Evolutionary conservation across 169 alveolate genomes (phyloP).

Genomic region (Cryptosporidium sp.): DNA sequence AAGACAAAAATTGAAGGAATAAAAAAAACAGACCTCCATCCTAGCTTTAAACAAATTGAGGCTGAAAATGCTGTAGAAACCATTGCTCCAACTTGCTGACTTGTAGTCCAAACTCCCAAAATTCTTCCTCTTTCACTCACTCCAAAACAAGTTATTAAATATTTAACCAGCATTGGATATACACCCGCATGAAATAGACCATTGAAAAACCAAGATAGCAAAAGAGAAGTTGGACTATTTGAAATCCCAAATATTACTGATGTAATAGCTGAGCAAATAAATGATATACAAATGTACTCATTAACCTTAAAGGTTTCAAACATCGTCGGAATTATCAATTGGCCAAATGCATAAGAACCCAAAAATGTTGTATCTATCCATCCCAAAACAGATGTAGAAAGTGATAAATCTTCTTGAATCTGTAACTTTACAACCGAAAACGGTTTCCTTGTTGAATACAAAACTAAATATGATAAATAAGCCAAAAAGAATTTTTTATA

Average conservation of each 20-base stretch:
- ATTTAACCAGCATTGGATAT: slow-evolving; percentile 78
- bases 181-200: slow-evolving; percentile 80
- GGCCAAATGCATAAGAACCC: slow-evolving; percentile 80
- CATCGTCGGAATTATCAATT: slow-evolving; percentile 76
- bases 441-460: slow-evolving; percentile 80
- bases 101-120: slow-evolving; percentile 80
- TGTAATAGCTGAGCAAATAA: slow-evolving; percentile 67
- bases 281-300: slow-evolving; percentile 40
- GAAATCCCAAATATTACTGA: slow-evolving; percentile 70
- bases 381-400: slow-evolving; percentile 76
- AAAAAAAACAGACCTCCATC: slow-evolving; percentile 80
- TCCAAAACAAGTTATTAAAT: slow-evolving; percentile 58
- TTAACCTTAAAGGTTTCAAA: slow-evolving; percentile 50
- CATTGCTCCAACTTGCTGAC: slow-evolving; percentile 80
- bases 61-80: slow-evolving; percentile 80
- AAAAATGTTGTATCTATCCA: slow-evolving; percentile 81
- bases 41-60: slow-evolving; percentile 70
- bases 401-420: slow-evolving; percentile 49
- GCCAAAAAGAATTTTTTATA: slow-evolving; percentile 57
- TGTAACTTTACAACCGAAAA: slow-evolving; percentile 79
- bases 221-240: neutral
- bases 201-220: slow-evolving; percentile 75
- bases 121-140: slow-evolving; percentile 75
- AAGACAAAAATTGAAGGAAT: slow-evolving; percentile 74
- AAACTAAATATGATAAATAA: slow-evolving; percentile 75